phyloP scores from a whole-genome alignment of 495 filamentous ascomycete genomes.

The Trichocladium antarcticum region DNA sequence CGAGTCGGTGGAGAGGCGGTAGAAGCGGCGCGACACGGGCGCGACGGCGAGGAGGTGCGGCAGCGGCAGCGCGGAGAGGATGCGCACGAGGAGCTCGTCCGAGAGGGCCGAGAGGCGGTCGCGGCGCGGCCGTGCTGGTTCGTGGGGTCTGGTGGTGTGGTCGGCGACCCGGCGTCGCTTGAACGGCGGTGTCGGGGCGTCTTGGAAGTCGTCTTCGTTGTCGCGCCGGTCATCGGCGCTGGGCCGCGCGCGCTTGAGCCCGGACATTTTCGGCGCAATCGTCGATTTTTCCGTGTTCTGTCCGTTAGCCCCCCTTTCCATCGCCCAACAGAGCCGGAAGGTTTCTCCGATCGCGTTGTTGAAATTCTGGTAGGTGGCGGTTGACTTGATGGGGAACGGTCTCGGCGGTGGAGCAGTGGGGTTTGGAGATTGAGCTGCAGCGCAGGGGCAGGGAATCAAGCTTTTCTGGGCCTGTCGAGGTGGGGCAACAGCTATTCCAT shows the following conservation, averaged over 20 bases:
- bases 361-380: too few relatives aligned
- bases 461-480: too few relatives aligned
- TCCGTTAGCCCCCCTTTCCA: too few relatives aligned
- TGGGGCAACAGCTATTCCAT: too few relatives aligned
- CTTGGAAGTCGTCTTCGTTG: not conserved
- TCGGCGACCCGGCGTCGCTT: not conserved
- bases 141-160: not conserved
- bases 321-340: too few relatives aligned
- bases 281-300: too few relatives aligned
- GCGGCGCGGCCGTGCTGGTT: not conserved
- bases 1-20: conserved; percentile 63
- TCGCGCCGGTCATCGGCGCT: not conserved
- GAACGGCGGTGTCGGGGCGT: not conserved
- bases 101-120: conserved; percentile 53
- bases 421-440: too few relatives aligned
- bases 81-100: conserved; percentile 78
- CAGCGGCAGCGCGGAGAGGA: conserved; percentile 65
- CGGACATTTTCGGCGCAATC: too few relatives aligned
- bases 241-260: not conserved
- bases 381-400: too few relatives aligned
- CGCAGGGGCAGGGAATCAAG: too few relatives aligned
- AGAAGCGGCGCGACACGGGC: conserved; percentile 68
- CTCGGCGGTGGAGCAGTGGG: too few relatives aligned
- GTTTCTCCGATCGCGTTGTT: too few relatives aligned
- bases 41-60: conserved; percentile 58